Conservation (phyloP, 257 asterid species). For the Cynanchum wilfordii region DNA sequence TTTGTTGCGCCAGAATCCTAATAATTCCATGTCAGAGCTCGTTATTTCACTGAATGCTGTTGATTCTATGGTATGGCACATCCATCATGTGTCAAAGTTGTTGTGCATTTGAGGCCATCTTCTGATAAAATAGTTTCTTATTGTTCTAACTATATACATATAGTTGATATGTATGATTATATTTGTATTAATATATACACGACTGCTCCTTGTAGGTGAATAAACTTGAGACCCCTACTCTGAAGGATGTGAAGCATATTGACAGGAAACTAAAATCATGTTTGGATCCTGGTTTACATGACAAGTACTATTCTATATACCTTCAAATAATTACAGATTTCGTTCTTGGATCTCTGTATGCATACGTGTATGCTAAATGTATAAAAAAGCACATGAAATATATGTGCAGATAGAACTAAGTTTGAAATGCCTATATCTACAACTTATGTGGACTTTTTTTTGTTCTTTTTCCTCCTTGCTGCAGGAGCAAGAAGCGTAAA, state of each 20-base stretch:
- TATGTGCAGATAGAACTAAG: constrained; percentile 3
- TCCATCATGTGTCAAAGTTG: constrained; percentile 1
- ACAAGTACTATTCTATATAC: constrained; percentile 52
- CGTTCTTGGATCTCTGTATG: not conserved
- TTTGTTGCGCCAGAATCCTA: constrained; percentile 61
- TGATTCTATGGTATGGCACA: constrained; percentile 51
- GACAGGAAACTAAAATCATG: constrained; percentile 94
- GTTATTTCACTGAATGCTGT: constrained; percentile 37
- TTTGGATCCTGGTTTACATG: constrained; percentile 86
- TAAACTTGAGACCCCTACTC: constrained; percentile 72
- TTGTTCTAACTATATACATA: not conserved
- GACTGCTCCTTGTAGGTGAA: constrained; percentile 34
- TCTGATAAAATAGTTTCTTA: constrained; percentile 4
- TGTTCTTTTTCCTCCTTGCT: not conserved
- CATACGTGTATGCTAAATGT: not conserved
- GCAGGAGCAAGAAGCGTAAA: constrained; percentile 95
- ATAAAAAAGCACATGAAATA: not conserved
- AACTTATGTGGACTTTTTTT: not conserved
- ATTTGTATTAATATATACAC: not conserved
- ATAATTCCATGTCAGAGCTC: constrained; percentile 49
- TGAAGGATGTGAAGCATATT: constrained; percentile 90
- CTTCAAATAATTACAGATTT: constrained; percentile 12
- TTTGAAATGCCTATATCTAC: not conserved
- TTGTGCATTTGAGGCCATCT: not conserved
- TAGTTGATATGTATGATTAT: too few species aligned